phyloP scores from a whole-genome alignment of 306 rosid genomes.

The Castanospermum australe region DNA sequence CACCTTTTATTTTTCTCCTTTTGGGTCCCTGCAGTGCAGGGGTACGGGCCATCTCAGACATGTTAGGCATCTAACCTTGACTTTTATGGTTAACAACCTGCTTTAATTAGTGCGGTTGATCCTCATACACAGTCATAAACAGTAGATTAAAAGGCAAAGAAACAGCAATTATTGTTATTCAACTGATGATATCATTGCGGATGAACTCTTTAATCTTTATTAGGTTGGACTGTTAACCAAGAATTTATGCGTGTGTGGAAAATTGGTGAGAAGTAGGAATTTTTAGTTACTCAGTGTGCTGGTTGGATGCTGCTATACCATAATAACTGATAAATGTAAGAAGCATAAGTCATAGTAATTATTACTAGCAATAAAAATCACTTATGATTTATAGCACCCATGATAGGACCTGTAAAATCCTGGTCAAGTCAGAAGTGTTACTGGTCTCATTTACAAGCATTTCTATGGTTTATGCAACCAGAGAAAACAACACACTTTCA shows the following conservation, averaged over 20 bases:
- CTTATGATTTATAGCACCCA: too few species aligned
- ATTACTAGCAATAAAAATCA: too few species aligned
- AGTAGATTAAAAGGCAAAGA: slow-evolving; percentile 30
- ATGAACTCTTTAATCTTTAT: slow-evolving; percentile 13
- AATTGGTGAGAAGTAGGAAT: neutral
- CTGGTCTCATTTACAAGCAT: neutral
- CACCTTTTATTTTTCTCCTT: neutral
- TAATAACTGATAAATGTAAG: neutral
- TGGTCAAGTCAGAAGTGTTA: neutral
- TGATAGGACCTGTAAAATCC: neutral
- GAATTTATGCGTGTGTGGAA: neutral
- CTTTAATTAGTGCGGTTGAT: slow-evolving; percentile 24
- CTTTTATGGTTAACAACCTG: slow-evolving; percentile 18
- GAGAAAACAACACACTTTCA: neutral
- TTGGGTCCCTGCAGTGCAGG: neutral
- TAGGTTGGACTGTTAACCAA: slow-evolving; percentile 9
- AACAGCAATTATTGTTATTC: slow-evolving; percentile 17
- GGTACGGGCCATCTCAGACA: slow-evolving; percentile 11
- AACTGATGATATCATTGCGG: slow-evolving; percentile 28
- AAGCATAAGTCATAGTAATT: neutral
- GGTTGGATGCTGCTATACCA: neutral
- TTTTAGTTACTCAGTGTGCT: neutral
- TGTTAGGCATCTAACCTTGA: slow-evolving; percentile 30
- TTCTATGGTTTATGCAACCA: neutral
- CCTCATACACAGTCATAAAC: neutral